A percentile compares a stretch with the other conserved stretches of the same genome.
phyloP scores from a whole-genome alignment of 441 rosid species.

The Isatis lusitanica region DNA sequence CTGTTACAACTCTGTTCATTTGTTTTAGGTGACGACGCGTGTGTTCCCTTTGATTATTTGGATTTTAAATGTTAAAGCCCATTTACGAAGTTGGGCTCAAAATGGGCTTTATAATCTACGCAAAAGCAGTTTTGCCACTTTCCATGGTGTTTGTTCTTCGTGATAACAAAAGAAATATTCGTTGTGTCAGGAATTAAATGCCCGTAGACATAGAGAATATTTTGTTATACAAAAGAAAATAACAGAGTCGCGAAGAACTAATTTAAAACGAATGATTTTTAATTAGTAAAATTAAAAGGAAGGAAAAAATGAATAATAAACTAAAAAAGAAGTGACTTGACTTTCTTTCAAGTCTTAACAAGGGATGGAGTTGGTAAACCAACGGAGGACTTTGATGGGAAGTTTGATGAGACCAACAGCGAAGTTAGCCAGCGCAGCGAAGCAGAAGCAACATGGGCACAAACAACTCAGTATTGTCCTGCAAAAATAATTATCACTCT shows the following conservation, averaged over 20 bases:
- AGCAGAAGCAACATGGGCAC: slow-evolving; percentile 81
- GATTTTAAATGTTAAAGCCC: background rate
- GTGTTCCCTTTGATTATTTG: too few relatives aligned
- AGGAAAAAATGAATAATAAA: too few relatives aligned
- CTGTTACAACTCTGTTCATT: background rate
- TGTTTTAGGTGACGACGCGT: background rate
- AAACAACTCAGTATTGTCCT: slow-evolving; percentile 76
- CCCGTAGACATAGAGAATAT: too few relatives aligned
- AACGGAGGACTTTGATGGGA: slow-evolving; percentile 64
- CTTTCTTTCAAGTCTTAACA: slow-evolving; percentile 36
- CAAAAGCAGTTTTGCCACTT: background rate
- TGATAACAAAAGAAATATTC: too few relatives aligned
- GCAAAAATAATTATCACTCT: background rate
- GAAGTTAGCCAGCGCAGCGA: slow-evolving; percentile 63
- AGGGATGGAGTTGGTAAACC: slow-evolving; percentile 76
- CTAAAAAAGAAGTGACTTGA: too few relatives aligned
- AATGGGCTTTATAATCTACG: background rate
- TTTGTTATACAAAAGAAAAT: too few relatives aligned
- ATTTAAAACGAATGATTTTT: too few relatives aligned
- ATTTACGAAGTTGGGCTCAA: background rate
- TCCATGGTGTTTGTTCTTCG: background rate
- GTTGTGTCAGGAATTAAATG: too few relatives aligned
- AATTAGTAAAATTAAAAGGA: too few relatives aligned
- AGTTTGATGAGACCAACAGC: slow-evolving; percentile 67
- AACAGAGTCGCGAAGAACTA: too few relatives aligned